Conservation (phyloP, 2,329 filamentous ascomycete species). For the Cladophialophora chaetospira region DNA sequence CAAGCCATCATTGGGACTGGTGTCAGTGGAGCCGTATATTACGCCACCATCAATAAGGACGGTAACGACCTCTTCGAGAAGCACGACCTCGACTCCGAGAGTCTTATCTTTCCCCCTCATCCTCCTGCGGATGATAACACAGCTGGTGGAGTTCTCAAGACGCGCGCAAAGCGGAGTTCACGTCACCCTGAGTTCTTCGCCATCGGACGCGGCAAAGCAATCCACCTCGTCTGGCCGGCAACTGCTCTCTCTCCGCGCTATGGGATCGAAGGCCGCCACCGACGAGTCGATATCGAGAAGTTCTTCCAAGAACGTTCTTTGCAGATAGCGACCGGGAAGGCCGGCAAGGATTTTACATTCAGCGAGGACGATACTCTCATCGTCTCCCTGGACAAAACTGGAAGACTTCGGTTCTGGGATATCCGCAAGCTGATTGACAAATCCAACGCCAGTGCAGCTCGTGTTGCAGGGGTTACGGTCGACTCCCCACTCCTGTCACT, state of each 20-base stretch:
- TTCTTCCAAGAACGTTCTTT: conserved; percentile 84
- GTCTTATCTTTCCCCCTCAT: conserved; percentile 86
- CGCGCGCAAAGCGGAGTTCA: conserved; percentile 84
- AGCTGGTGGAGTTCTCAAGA: conserved; percentile 91
- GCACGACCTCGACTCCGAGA: conserved; percentile 77
- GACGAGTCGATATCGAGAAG: conserved; percentile 78
- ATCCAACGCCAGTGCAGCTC: conserved; percentile 47
- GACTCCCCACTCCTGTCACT: conserved; percentile 85
- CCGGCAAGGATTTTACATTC: conserved; percentile 96
- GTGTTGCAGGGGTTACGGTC: conserved; percentile 66
- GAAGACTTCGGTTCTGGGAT: conserved; percentile 97
- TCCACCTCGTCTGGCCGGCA: conserved; percentile 76
- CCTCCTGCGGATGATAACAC: conserved; percentile 84
- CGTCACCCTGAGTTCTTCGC: conserved; percentile 92
- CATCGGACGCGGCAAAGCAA: conserved; percentile 92
- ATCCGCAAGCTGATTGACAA: conserved; percentile 72
- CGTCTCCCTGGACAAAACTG: conserved; percentile 94
- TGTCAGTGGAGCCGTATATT: conserved; percentile 95
- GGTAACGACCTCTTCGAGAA: conserved; percentile 79
- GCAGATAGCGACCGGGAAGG: conserved; percentile 95
- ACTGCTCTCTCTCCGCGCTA: conserved; percentile 56
- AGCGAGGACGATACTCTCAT: conserved; percentile 95
- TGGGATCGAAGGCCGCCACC: conserved; percentile 52
- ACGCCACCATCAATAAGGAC: conserved; percentile 76
- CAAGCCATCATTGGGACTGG: conserved; percentile 91